These are phyloP conservation scores for Mycena citricolor DNA, from an alignment of 1,284 basidiomycete species.

Conservation along the genomic window DNA sequence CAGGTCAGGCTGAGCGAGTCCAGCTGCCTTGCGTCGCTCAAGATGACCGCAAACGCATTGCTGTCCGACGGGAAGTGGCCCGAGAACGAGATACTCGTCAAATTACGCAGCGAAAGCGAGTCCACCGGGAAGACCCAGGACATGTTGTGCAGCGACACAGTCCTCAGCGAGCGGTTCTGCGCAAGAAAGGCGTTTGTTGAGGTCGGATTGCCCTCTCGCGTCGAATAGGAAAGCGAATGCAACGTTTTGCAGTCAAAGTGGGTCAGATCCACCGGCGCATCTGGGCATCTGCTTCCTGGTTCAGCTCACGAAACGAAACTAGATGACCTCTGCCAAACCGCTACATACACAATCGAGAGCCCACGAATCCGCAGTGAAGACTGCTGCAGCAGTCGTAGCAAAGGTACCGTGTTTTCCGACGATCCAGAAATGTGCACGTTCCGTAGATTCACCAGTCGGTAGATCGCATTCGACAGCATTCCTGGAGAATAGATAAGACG, in stretches of 20 bases:
- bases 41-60: conserved; percentile 56
- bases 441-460: conserved; percentile 56
- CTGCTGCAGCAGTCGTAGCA: conserved; percentile 52
- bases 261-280: conserved; percentile 50
- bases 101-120: conserved; percentile 55
- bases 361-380: conserved; percentile 51
- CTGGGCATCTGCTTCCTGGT: conserved; percentile 28
- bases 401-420: conserved; percentile 49
- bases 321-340: neutral
- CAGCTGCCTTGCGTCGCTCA: conserved; percentile 58
- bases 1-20: conserved; percentile 58
- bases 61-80: conserved; percentile 52
- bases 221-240: conserved; percentile 54
- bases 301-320: conserved; percentile 5
- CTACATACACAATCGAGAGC: conserved; percentile 52
- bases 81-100: conserved; percentile 61
- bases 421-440: conserved; percentile 62
- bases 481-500: conserved; percentile 35
- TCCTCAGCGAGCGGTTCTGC: conserved; percentile 55
- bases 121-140: conserved; percentile 58
- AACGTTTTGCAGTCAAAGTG: conserved; percentile 59
- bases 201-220: conserved; percentile 39
- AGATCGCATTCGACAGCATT: conserved; percentile 67
- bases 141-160: conserved; percentile 52
- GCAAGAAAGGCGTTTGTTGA: conserved; percentile 48